phyloP scores from a whole-genome alignment of 2,329 filamentous ascomycete species.

The Fusarium coicis region DNA sequence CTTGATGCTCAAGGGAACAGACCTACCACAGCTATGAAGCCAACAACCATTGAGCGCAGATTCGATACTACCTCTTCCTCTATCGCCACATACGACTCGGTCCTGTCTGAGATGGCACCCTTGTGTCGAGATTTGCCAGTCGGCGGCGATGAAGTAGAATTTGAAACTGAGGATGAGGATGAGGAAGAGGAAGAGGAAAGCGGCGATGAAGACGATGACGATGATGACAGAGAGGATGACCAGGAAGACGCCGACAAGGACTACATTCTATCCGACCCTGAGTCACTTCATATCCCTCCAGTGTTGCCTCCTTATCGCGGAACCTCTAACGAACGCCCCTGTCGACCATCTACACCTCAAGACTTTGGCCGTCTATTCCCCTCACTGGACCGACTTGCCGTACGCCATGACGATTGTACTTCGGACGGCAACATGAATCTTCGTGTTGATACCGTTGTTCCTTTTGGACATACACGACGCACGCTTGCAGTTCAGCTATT shows the following conservation, averaged over 20 bases:
- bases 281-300: constrained; percentile 56
- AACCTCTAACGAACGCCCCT: constrained; percentile 69
- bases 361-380: constrained; percentile 90
- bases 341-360: constrained; percentile 80
- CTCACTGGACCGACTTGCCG: constrained; percentile 80
- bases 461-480: constrained; percentile 65
- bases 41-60: constrained; percentile 23
- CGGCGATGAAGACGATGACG: constrained; percentile 47
- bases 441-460: constrained; percentile 82
- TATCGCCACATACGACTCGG: constrained; percentile 83
- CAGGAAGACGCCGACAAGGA: constrained; percentile 42
- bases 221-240: constrained; percentile 48
- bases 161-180: constrained; percentile 38
- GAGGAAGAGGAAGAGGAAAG: constrained; percentile 33
- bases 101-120: constrained; percentile 54
- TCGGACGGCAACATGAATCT: constrained; percentile 97
- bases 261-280: constrained; percentile 43
- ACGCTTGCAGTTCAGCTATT: constrained; percentile 82
- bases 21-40: constrained; percentile 14
- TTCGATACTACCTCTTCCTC: constrained; percentile 59
- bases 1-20: constrained; percentile 24
- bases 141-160: constrained; percentile 38
- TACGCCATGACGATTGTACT: constrained; percentile 91
- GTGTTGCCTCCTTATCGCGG: constrained; percentile 67
- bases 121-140: constrained; percentile 39